phyloP scores from a whole-genome alignment of 225 moss, liverwort and hornwort species.

The Lunularia cruciata region DNA sequence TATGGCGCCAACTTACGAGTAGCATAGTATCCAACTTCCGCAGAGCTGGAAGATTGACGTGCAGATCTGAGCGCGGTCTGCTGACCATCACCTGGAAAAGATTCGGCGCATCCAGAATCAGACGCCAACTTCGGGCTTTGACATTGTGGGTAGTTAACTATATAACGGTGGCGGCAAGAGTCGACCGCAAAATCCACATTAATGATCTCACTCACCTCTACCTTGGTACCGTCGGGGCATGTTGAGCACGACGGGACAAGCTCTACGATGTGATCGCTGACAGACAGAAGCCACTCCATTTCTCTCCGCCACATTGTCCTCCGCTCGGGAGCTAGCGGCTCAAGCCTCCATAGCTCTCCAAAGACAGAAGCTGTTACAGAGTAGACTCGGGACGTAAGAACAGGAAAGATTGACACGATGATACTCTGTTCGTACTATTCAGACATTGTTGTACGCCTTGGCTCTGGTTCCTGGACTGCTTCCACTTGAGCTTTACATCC shows the following conservation, averaged over 20 bases:
- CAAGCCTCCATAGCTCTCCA: slow-evolving; percentile 97
- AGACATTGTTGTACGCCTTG: too few relatives aligned
- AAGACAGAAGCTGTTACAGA: slow-evolving; percentile 96
- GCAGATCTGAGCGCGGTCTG: slow-evolving; percentile 88
- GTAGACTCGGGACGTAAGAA: too few relatives aligned
- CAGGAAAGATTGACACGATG: too few relatives aligned
- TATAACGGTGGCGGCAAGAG: too few relatives aligned
- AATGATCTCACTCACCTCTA: slow-evolving; percentile 56
- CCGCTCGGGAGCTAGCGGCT: slow-evolving; percentile 73
- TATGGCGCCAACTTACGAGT: slow-evolving; percentile 52
- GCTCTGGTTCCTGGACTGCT: too few relatives aligned
- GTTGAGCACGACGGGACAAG: slow-evolving; percentile 93
- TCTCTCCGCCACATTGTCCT: slow-evolving; percentile 96
- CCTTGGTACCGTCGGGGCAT: slow-evolving; percentile 69
- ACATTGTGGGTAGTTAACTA: too few relatives aligned
- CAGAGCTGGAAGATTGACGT: slow-evolving; percentile 88
- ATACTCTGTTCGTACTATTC: too few relatives aligned
- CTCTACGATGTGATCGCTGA: slow-evolving; percentile 97
- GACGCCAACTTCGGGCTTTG: too few relatives aligned
- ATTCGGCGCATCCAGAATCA: background rate
- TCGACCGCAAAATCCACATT: background rate
- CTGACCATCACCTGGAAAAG: slow-evolving; percentile 80
- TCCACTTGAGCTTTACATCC: too few relatives aligned
- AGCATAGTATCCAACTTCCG: slow-evolving; percentile 91
- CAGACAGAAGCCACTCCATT: slow-evolving; percentile 96